A percentile compares a stretch with the other conserved stretches of the same genome.
These are phyloP conservation scores for Amaranthus cruentus DNA, from an alignment of 148 eudicot genomes.

Conservation along the genomic window DNA sequence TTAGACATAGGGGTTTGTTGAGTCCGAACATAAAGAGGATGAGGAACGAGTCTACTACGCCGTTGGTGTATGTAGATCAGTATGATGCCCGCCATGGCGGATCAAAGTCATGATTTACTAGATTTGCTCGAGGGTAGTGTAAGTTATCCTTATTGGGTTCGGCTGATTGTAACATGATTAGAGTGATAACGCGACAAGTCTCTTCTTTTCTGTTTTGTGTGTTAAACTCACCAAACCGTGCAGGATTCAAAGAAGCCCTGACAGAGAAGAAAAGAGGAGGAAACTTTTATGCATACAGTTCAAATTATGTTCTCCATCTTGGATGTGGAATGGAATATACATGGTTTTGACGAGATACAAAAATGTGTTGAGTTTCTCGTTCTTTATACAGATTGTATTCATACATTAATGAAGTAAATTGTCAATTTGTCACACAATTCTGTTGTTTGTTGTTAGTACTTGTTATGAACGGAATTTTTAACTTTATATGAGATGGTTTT, in stretches of 20 bases:
- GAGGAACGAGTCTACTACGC: constrained; percentile 59
- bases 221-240: constrained; percentile 12
- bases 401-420: constrained; percentile 20
- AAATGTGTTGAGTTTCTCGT: constrained; percentile 19
- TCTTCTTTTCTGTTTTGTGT: not conserved
- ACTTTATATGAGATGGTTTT: not conserved
- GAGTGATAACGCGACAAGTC: constrained; percentile 10
- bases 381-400: constrained; percentile 31
- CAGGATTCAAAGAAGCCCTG: not conserved
- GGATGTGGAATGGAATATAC: constrained; percentile 1
- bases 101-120: constrained; percentile 25
- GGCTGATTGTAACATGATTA: constrained; percentile 13
- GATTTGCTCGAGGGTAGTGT: constrained; percentile 17
- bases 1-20: constrained; percentile 73
- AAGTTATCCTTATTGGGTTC: constrained; percentile 13
- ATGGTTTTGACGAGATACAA: constrained; percentile 19
- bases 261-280: constrained; percentile 12
- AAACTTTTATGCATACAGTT: constrained; percentile 11
- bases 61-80: constrained; percentile 55
- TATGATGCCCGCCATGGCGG: constrained; percentile 51
- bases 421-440: constrained; percentile 12
- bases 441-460: not conserved
- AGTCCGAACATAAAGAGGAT: constrained; percentile 82
- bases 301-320: constrained; percentile 11
- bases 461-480: constrained; percentile 1